Percentiles rank a stretch among this genome's conserved stretches.
phyloP scores from a whole-genome alignment of 768 basidiomycete genomes.

The Cyclocybe cylindracea region DNA sequence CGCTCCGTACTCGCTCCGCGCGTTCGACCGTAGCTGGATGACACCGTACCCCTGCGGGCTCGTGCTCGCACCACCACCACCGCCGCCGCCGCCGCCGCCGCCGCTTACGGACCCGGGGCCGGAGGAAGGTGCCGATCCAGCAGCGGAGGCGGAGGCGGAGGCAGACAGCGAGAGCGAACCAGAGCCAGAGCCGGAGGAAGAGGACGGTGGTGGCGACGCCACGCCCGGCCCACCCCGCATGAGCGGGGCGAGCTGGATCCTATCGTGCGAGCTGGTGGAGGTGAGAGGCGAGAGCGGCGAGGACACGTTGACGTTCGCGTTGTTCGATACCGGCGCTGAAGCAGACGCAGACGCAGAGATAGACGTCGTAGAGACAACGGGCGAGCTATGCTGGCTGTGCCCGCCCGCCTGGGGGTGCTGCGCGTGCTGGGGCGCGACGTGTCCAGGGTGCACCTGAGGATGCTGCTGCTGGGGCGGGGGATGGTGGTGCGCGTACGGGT shows the following conservation, averaged over 20 bases:
- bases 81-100: too few relatives aligned
- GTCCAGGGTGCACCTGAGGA: slow-evolving; percentile 15
- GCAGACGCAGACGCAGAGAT: slow-evolving; percentile 16
- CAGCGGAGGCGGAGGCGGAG: too few relatives aligned
- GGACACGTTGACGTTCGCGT: too few relatives aligned
- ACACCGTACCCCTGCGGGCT: slow-evolving; percentile 23
- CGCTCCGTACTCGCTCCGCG: slow-evolving; percentile 26
- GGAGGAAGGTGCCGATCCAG: not conserved
- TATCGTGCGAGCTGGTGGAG: slow-evolving; percentile 26
- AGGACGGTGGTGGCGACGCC: not conserved
- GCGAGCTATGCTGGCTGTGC: slow-evolving; percentile 6
- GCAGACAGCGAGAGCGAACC: too few relatives aligned
- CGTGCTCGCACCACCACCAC: too few relatives aligned
- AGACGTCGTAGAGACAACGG: slow-evolving; percentile 15
- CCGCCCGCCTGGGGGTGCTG: too few relatives aligned
- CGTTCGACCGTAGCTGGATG: slow-evolving; percentile 37
- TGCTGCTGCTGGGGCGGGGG: slow-evolving; percentile 20
- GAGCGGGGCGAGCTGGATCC: slow-evolving; percentile 62
- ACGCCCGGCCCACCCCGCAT: slow-evolving; percentile 16
- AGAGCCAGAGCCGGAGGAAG: not conserved
- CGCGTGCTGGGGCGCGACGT: slow-evolving; percentile 6
- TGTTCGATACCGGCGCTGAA: slow-evolving; percentile 7
- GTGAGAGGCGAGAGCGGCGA: not conserved
- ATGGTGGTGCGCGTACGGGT: slow-evolving; percentile 17
- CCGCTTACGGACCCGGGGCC: not conserved